These are phyloP conservation scores for Phytophthora ramorum DNA, from an alignment of 352 stramenopile species.

Conservation along the genomic window DNA sequence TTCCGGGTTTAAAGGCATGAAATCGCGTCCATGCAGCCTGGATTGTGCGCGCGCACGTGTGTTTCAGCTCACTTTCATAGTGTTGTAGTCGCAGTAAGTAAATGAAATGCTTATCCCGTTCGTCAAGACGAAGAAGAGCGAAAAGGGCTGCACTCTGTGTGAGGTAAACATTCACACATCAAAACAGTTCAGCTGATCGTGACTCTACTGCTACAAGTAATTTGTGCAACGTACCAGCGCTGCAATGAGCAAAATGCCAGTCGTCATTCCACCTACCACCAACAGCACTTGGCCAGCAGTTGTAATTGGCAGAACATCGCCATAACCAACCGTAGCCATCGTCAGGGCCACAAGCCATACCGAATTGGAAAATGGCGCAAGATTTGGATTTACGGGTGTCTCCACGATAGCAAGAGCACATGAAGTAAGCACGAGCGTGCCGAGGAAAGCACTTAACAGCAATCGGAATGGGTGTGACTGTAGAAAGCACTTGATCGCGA, in stretches of 20 bases:
- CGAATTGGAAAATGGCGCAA: slow-evolving; percentile 65
- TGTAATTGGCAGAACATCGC: slow-evolving; percentile 65
- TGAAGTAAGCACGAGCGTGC: slow-evolving; percentile 59
- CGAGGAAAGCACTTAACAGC: slow-evolving; percentile 47
- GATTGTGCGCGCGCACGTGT: slow-evolving; percentile 66
- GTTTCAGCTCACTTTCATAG: slow-evolving; percentile 47
- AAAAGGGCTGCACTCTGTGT: slow-evolving; percentile 73
- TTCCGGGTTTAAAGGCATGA: slow-evolving; percentile 5
- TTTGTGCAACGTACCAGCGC: slow-evolving; percentile 53
- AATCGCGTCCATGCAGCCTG: slow-evolving; percentile 62
- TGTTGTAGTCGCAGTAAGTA: slow-evolving; percentile 54
- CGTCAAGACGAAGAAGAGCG: slow-evolving; percentile 56
- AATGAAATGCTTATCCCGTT: slow-evolving; percentile 69
- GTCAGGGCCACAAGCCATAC: slow-evolving; percentile 78
- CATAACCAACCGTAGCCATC: slow-evolving; percentile 83
- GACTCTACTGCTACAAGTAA: neutral
- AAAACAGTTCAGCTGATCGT: neutral
- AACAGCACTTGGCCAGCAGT: slow-evolving; percentile 63
- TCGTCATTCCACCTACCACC: slow-evolving; percentile 70
- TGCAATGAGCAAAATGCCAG: slow-evolving; percentile 73
- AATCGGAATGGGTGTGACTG: slow-evolving; percentile 73
- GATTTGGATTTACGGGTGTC: slow-evolving; percentile 61
- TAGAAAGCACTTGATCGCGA: slow-evolving; percentile 84
- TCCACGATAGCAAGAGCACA: slow-evolving; percentile 77
- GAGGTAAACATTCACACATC: neutral